Base-by-base conservation (phyloP, 2,329 filamentous ascomycete species). In the Paracamarosporium sp. region DNA sequence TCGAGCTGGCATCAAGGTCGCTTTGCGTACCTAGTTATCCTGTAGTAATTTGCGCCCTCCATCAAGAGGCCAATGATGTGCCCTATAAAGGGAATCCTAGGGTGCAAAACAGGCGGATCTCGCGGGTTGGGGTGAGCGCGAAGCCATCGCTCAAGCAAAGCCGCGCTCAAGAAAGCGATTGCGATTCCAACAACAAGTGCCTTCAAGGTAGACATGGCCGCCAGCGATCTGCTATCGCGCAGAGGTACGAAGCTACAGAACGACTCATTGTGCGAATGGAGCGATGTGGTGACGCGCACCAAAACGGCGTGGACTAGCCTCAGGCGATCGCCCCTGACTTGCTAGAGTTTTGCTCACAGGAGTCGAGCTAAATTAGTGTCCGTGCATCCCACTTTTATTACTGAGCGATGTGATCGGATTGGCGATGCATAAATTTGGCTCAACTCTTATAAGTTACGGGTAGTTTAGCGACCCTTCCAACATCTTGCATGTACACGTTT, bases 51-150 rank as follows among this genome's bases (percentile, higher is more conserved):
- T 2, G 30, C 44, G 17, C 44, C 44, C 44, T 47, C 44, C 13
- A 17, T 47, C 20, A 47, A 38, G 24, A 36, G 30, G 22, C 78
- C 78, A 27, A 83, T 65, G 20, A 82, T 70, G 59, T 84, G 82
- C 1, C 82, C 82, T 38, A 83, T 60, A 28, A 79, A 68, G 0
- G 82, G 82, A 31, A 84, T 71, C 15, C 43, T 70, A 0, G 79
- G 70, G 24, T 74, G 74, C 24, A 82, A 27, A 0, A 78, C 55
- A 3, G 80, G 79, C 8, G 82, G 82, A 55, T 84, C 82, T 46
- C 72, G 67, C 8, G 75, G 65, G 41, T 74, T 65, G 6, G 61
- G 43, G 44, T 66, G 61, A 12, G 62, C 52, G 8, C 60, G 50
- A 9, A 66, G 44, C 11, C 68, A 59, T 50, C 62, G 60, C 31